Evolutionary conservation across 2,329 filamentous ascomycete species (phyloP), one percentile per base, ranked within the genome.

Genomic region (Plenodomus tracheiphilus): DNA sequence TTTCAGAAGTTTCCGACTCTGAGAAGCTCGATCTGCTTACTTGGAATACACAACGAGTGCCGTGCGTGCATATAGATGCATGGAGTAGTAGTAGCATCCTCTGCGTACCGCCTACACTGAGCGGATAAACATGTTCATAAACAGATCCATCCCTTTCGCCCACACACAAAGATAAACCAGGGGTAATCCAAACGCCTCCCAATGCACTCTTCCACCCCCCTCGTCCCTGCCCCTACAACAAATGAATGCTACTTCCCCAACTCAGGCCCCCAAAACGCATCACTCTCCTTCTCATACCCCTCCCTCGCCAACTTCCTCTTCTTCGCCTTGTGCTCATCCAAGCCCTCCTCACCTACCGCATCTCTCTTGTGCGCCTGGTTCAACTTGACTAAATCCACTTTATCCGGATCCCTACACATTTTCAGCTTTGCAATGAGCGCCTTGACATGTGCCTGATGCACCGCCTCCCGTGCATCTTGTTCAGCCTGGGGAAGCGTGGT

Each of bases 331-430:
- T 57, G 66, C 54, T 75, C 74, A 45, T 74, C 74, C 22, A 77
- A 47, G 21, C 62, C 58, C 1, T 35, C 72, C 0, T 70, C 69
- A 35, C 59, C 53, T 8, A 71, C 67, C 1, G 63, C 71, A 41
- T 75, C 74, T 40, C 74, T 59, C 62, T 78, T 83, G 60, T 86
- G 80, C 17, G 84, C 82, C 54, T 81, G 80, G 61, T 89, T 85
- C 42, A 88, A 74, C 40, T 84, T 85, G 16, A 91, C 85, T 3
- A 92, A 72, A 68, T 92, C 87, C 37, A 81, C 83, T 47, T 88
- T 84, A 59, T 89, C 86, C 0, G 88, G 88, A 62, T 93, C 88
- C 48, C 85, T 79, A 59, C 88, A 92, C 59, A 81, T 83, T 51
- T 82, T 84, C n/a, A 92, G 76, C 67, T 90, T 91, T 71, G 81